Evolutionary conservation across 148 eudicot species (phyloP), one percentile per base, ranked within the genome.

Genomic region (Limonium bicolor): DNA sequence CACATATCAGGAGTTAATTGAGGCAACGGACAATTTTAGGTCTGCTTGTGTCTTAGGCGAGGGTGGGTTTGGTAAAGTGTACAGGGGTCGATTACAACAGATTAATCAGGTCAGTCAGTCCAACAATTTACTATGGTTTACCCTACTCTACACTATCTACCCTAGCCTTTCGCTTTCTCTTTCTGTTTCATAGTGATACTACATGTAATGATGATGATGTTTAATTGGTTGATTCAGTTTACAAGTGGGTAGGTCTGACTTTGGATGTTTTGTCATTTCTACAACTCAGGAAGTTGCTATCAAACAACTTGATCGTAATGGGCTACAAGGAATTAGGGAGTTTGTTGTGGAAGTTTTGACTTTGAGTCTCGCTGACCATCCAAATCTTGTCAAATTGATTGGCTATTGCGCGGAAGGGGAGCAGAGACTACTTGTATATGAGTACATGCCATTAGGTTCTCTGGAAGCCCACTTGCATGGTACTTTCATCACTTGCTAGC

Each of bases 361-460:
- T 10, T 58, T 86, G 41, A 50, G 87, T 64, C 54, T 58, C 28
- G 93, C 72, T 2, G 67, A 86, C 36, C 96, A 86, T 41, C 74
- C 74, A 18, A 86, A 86, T 55, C 96, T 86, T 41, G 96, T 86
- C 17, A 82, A 78, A 41, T 60, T 86, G 34, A 66, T 82, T 46
- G 96, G 96, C n/a, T 86, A 64, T 53, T 86, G 94, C 58, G 80
- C 78, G 22, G 81, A 86, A 56, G 96, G 96, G 41, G 71, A 62
- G 40, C 94, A 86, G 47, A 82, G 81, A 62, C 57, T 86, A 33
- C 62, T 86, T 50, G 96, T 86, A 26, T 86, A 86, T 15, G 96
- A 82, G 64, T 86, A 52, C 61, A 86, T 86, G 96, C 74, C 84
- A 2, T 63, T 83, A 9, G 94, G 94, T 29, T 83, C 94, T 20